Evolutionary conservation across 768 basidiomycete species (phyloP).

Genomic region (Tulasnella sp.): DNA sequence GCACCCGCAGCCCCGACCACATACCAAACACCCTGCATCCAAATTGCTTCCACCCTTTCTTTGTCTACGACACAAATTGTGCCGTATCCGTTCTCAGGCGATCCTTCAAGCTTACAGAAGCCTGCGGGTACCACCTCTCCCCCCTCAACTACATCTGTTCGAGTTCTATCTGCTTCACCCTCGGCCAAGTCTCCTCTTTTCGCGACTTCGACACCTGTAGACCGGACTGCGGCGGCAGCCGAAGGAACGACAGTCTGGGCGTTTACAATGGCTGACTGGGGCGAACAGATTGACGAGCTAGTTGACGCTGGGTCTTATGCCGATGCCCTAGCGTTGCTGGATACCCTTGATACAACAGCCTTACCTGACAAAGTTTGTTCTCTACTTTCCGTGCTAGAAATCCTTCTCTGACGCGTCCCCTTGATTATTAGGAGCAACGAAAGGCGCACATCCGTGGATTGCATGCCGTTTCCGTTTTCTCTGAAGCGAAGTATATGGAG

Average conservation of each 20-base stretch:
- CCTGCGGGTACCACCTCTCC: constrained; percentile 37
- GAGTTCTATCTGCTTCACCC: constrained; percentile 64
- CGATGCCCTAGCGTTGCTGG: constrained; percentile 80
- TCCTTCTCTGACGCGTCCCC: not conserved
- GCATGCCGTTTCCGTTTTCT: constrained; percentile 79
- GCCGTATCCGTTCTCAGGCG: constrained; percentile 59
- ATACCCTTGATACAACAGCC: constrained; percentile 61
- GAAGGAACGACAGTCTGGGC: constrained; percentile 84
- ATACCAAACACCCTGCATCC: constrained; percentile 62
- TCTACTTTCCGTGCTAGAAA: not conserved
- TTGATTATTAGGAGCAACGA: constrained; percentile 54
- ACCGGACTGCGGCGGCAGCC: constrained; percentile 61
- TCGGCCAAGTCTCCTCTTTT: constrained; percentile 59
- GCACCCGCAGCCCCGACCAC: constrained; percentile 45
- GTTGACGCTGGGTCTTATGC: constrained; percentile 67
- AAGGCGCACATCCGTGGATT: constrained; percentile 66
- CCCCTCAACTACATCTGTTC: constrained; percentile 47
- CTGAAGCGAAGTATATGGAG: constrained; percentile 64
- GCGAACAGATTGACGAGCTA: constrained; percentile 83
- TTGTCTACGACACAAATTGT: constrained; percentile 63
- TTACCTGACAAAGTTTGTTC: constrained; percentile 65
- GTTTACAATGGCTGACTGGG: constrained; percentile 71
- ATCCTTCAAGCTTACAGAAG: constrained; percentile 24
- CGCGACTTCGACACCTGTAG: constrained; percentile 72
- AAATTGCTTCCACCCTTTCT: constrained; percentile 73